phyloP scores from a whole-genome alignment of 176 grass and related monocot genomes.

The Olyra latifolia region DNA sequence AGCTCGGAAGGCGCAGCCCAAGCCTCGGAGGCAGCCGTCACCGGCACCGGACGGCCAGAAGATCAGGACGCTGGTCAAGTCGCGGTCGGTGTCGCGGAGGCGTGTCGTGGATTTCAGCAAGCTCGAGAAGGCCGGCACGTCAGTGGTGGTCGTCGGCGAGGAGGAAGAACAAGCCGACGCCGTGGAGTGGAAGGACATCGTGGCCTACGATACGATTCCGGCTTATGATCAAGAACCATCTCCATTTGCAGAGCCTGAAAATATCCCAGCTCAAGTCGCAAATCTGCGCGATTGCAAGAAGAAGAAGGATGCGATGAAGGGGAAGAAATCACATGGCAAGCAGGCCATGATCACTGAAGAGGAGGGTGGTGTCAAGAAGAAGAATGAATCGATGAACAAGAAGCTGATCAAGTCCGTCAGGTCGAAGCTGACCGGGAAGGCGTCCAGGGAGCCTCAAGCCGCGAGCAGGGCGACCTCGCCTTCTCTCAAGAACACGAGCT shows the following conservation, averaged over 20 bases:
- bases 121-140: not conserved
- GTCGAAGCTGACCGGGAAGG: constrained; percentile 23
- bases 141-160: not conserved
- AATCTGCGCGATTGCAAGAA: not conserved
- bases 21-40: constrained; percentile 20
- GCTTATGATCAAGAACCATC: not conserved
- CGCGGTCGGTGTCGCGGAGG: constrained; percentile 44
- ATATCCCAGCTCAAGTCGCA: too few relatives aligned
- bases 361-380: not conserved
- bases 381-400: constrained; percentile 3
- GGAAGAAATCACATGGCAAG: constrained; percentile 9
- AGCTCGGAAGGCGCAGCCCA: not conserved
- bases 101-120: constrained; percentile 34
- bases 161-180: not conserved
- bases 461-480: not conserved
- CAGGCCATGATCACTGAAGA: not conserved
- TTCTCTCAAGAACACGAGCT: not conserved
- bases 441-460: not conserved
- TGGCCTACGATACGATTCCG: constrained; percentile 33
- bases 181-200: constrained; percentile 69
- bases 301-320: constrained; percentile 29
- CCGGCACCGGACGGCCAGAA: constrained; percentile 2
- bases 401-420: constrained; percentile 32
- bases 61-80: constrained; percentile 31
- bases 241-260: not conserved